Base-by-base conservation (phyloP, 805 yeast genomes). In the Kazachstania martiniae region DNA sequence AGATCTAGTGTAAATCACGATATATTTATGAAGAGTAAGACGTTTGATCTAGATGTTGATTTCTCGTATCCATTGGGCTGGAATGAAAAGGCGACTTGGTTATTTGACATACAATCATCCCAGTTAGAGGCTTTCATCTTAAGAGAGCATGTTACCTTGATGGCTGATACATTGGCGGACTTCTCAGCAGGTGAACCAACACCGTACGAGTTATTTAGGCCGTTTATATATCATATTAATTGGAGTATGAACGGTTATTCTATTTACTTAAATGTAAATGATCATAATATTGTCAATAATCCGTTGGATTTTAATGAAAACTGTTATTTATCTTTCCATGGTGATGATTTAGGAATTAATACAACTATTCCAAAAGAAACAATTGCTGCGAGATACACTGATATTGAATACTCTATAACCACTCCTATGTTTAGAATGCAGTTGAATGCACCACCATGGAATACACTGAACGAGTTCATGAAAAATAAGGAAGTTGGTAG, bases 1-100 rank as follows among this genome's bases (percentile, higher is more conserved):
- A 59, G 87, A 28, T 65, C 96, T 0, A 81, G 94, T 36, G 87
- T 91, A 2, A 91, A 89, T 43, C 98, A 91, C 52, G 94, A 84
- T 43, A 61, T 85, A 8, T 54, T 86, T 13, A 70, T 82, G 41
- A 63, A 66, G 9, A 80, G 93, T 0, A 68, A 71, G 15, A 56
- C 58, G 8, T 85, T 81, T 46, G 51, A 49, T 2, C 28, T 86
- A 5, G 55, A 59, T 8, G 74, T 78, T 2, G 69, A 70, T 15
- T 58, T 82, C 21, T 74, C 81, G 0, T 75, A 69, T 40, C 96
- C 97, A 0, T 55, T 83, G 25, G 59, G 70, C 36, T 89, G 96
- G 95, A 85, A 87, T 50, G 91, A 84, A 2, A 61, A 65, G 31
- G 74, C 82, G 7, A 56, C 56, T 0, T 91, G 95, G 95, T 53